These are phyloP conservation scores for Viola odorata DNA, from an alignment of 345 rosid species.

Conservation along the genomic window DNA sequence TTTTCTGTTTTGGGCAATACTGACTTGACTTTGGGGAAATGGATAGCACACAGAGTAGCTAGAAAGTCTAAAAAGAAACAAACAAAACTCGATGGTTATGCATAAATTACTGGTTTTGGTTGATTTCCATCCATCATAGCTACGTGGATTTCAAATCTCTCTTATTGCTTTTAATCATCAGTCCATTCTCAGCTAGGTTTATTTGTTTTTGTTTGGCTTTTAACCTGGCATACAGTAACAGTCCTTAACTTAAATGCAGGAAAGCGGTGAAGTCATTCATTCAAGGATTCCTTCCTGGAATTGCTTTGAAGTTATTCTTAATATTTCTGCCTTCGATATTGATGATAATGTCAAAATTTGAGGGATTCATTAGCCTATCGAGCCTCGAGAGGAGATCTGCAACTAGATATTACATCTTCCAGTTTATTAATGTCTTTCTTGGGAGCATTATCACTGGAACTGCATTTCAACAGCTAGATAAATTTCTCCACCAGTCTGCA, in stretches of 20 bases:
- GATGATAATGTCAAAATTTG: slow-evolving; percentile 96
- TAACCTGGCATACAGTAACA: neutral
- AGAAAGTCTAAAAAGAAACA: no score
- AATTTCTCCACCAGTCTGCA: slow-evolving; percentile 80
- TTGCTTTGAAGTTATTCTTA: slow-evolving; percentile 85
- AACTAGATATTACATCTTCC: slow-evolving; percentile 67
- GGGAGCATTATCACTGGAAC: slow-evolving; percentile 91
- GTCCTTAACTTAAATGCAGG: slow-evolving; percentile 37
- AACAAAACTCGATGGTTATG: no score
- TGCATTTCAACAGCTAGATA: slow-evolving; percentile 85
- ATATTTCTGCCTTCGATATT: slow-evolving; percentile 73
- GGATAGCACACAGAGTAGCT: no score
- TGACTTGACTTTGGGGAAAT: no score
- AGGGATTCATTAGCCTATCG: slow-evolving; percentile 71
- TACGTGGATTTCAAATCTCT: no score
- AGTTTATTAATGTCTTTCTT: slow-evolving; percentile 87
- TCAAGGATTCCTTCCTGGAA: slow-evolving; percentile 97
- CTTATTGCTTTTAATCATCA: no score
- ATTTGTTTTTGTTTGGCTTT: no score
- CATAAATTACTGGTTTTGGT: no score
- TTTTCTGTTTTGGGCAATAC: no score
- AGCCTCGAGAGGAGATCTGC: slow-evolving; percentile 83
- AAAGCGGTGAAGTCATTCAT: slow-evolving; percentile 66
- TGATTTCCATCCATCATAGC: no score
- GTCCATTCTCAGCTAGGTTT: no score